These are phyloP conservation scores for Xylariaceae sp. DNA, from an alignment of 2,329 filamentous ascomycete species.

Conservation along the genomic window DNA sequence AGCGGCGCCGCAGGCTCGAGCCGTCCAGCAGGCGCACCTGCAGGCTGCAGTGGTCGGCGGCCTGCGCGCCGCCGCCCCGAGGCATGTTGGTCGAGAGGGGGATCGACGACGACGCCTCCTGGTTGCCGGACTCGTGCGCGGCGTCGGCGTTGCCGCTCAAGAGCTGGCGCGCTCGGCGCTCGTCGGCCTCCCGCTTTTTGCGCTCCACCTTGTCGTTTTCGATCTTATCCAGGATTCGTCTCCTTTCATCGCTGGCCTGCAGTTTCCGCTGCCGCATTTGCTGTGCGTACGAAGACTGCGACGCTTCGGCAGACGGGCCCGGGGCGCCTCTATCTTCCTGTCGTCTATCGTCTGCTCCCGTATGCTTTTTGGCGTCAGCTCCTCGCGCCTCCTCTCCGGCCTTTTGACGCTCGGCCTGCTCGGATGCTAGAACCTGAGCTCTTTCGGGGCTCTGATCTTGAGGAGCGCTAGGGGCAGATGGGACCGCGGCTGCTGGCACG, in stretches of 20 bases:
- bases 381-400: conserved; percentile 41
- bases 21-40: conserved; percentile 83
- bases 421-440: conserved; percentile 36
- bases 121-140: conserved; percentile 6
- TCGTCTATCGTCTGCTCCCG: conserved; percentile 31
- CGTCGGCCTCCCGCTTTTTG: conserved; percentile 44
- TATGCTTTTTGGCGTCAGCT: conserved; percentile 39
- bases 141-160: conserved; percentile 13
- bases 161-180: conserved; percentile 30
- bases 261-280: conserved; percentile 55
- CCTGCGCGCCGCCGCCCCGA: conserved; percentile 8
- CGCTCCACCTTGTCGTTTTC: conserved; percentile 69
- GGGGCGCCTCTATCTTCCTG: no score
- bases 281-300: no score
- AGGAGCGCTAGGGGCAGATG: conserved; percentile 5
- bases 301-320: no score
- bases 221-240: conserved; percentile 65
- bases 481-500: conserved; percentile 2
- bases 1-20: conserved; percentile 65
- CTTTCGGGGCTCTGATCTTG: neutral
- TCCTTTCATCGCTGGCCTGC: conserved; percentile 60
- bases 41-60: conserved; percentile 44
- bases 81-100: conserved; percentile 11
- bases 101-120: conserved; percentile 7
- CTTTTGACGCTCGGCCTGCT: conserved; percentile 41